These are phyloP conservation scores for Fomitopsis schrenkii DNA, from an alignment of 1,284 basidiomycete genomes.

Conservation along the genomic window DNA sequence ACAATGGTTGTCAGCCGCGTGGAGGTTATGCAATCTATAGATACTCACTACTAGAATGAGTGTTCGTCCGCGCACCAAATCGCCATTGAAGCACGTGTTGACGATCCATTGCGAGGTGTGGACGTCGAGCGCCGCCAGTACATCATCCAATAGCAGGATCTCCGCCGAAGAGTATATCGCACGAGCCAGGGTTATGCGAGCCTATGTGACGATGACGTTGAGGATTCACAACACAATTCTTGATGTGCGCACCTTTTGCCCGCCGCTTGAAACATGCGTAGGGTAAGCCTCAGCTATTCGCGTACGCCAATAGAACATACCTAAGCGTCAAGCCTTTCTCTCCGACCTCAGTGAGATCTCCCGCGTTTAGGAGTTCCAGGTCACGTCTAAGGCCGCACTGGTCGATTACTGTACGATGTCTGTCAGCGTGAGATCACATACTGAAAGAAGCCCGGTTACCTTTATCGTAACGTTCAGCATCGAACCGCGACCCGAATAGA, in stretches of 20 bases:
- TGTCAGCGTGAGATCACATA: background rate
- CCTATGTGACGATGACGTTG: constrained; percentile 25
- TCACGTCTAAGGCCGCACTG: constrained; percentile 65
- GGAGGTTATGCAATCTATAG: too few relatives aligned
- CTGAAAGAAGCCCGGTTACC: constrained; percentile 16
- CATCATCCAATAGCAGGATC: constrained; percentile 64
- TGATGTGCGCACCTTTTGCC: constrained; percentile 3
- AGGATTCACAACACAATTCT: too few relatives aligned
- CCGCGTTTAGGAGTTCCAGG: constrained; percentile 63
- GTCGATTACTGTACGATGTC: constrained; percentile 44
- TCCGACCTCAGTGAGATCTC: constrained; percentile 70
- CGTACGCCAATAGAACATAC: background rate
- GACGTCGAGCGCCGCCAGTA: constrained; percentile 53
- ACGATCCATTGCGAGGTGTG: constrained; percentile 76
- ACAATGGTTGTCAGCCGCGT: background rate
- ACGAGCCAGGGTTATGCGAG: constrained; percentile 70
- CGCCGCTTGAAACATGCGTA: background rate
- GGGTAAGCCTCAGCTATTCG: background rate
- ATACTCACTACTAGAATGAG: constrained; percentile 64
- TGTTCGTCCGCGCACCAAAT: constrained; percentile 31
- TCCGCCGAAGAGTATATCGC: constrained; percentile 63
- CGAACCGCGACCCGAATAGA: constrained; percentile 37
- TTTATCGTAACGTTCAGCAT: constrained; percentile 40
- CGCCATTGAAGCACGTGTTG: constrained; percentile 56
- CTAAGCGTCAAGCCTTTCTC: constrained; percentile 61